These are phyloP conservation scores for Sparassis latifolia DNA, from an alignment of 1,284 basidiomycete species.

Conservation along the genomic window DNA sequence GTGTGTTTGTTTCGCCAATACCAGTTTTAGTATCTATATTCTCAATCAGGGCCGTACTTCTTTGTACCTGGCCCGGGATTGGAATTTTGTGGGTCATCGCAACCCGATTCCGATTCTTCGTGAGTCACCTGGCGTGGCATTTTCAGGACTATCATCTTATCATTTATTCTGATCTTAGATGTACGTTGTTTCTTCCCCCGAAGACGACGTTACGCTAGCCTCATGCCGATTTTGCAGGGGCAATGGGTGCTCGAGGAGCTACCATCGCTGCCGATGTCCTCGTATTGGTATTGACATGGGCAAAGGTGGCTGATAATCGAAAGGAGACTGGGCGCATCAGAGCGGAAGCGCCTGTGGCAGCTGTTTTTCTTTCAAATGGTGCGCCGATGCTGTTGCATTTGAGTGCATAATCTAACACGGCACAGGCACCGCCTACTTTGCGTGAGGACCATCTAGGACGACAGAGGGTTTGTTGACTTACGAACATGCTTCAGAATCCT, in stretches of 20 bases:
- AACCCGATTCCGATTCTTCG: neutral
- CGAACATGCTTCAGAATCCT: neutral
- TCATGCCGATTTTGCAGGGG: conserved; percentile 2
- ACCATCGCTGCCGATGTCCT: conserved; percentile 2
- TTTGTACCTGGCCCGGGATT: neutral
- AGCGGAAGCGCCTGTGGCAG: neutral
- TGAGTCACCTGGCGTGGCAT: neutral
- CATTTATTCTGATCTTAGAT: neutral
- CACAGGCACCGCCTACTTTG: conserved; percentile 4
- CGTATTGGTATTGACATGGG: conserved; percentile 6
- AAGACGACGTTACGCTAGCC: neutral
- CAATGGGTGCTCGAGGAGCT: conserved; percentile 2
- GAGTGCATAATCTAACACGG: neutral
- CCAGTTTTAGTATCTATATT: neutral
- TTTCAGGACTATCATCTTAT: neutral
- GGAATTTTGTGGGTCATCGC: neutral
- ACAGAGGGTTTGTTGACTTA: neutral
- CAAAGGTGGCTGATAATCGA: neutral
- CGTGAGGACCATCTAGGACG: neutral
- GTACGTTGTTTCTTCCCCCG: neutral
- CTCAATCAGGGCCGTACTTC: neutral
- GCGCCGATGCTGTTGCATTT: neutral
- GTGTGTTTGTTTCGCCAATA: neutral
- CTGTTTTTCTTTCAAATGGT: conserved; percentile 3
- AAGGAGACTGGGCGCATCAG: neutral